Evolutionary conservation across 208 protist species (phyloP), one percentile per base, ranked within the genome.

Genomic region (Herpetomonas muscarum): DNA sequence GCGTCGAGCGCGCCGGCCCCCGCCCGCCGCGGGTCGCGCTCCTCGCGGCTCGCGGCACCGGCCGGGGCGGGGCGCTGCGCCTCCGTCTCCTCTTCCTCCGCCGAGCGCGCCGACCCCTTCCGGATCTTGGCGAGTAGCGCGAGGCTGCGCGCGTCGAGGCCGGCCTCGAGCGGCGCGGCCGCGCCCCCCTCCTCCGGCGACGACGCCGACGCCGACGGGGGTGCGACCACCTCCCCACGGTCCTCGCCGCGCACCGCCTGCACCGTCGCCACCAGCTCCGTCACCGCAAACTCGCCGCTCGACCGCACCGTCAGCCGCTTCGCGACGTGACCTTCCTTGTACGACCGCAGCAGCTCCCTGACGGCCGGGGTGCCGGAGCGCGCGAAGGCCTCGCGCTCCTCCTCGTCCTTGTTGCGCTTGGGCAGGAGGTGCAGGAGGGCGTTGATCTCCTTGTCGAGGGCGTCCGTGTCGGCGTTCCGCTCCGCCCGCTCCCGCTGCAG

Each of bases 391-490:
- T 76, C 70, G 54, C 56, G 67, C 57, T 88, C 83, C 68, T 93
- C 83, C 53, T 72, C 53, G 24, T 62, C 52, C 34, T 79, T 82
- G 53, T 90, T 70, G 12, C 87, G 77, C 25, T 60, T 69, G 26
- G 79, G 74, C 34, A 93, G 58, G 3, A 93, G 64, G 57, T 90
- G 87, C 53, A 82, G 59, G 22, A 93, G 68, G 2, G 24, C 39
- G 49, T 83, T 78, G 58, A 93, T 80, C 54, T 76, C 83, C 37
- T 64, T 67, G 45, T 93, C 87, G 34, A 93, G 65, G 21, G 74
- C 78, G 15, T 61, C 64, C 10, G 83, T 85, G 42, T 83, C 65
- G 39, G 76, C 64, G 26, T 81, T 78, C 2, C 70, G 81, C 54
- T 75, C 73, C 28, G 67, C 69, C 29, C 81, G 77, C 42, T 91